Conservation (phyloP, 192 early-diverging fungal genomes). For the Jimgerdemannia flammicorona region DNA sequence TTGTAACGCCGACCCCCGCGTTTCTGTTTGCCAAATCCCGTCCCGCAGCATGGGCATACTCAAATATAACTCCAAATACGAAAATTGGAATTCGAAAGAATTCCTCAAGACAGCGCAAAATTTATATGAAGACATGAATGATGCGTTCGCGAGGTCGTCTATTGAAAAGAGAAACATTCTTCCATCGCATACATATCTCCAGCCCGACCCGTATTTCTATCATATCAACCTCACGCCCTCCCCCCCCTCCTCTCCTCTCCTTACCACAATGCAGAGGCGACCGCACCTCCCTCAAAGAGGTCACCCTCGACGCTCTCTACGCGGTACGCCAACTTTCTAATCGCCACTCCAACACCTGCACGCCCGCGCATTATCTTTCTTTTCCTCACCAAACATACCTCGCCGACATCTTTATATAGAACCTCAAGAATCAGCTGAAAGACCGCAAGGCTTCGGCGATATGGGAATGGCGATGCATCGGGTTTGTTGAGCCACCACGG, state of each 20-base stretch:
- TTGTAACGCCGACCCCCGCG: background rate
- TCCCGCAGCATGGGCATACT: conserved; percentile 42
- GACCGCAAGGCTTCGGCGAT: conserved; percentile 31
- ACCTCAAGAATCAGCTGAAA: conserved; percentile 59
- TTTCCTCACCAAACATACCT: no score
- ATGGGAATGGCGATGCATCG: conserved; percentile 61
- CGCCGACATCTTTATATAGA: conserved; percentile 20
- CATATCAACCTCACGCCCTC: no score
- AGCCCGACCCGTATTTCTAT: no score
- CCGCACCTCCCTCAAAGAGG: conserved; percentile 44
- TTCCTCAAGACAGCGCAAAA: conserved; percentile 58
- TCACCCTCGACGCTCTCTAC: conserved; percentile 58
- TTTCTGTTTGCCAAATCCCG: background rate
- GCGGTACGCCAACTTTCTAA: conserved; percentile 22
- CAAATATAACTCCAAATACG: conserved; percentile 48
- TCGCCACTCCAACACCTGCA: background rate
- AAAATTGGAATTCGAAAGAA: conserved; percentile 50
- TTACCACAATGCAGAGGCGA: conserved; percentile 40
- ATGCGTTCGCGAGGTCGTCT: conserved; percentile 51
- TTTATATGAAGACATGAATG: conserved; percentile 63
- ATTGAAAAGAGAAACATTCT: background rate
- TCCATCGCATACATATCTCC: no score
- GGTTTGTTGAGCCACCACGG: conserved; percentile 47
- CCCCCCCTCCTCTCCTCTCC: no score
- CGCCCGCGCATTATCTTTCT: background rate